Evolutionary conservation across 2,329 filamentous ascomycete species (phyloP), one percentile per base, ranked within the genome.

Genomic region (Curvularia spicifera): DNA sequence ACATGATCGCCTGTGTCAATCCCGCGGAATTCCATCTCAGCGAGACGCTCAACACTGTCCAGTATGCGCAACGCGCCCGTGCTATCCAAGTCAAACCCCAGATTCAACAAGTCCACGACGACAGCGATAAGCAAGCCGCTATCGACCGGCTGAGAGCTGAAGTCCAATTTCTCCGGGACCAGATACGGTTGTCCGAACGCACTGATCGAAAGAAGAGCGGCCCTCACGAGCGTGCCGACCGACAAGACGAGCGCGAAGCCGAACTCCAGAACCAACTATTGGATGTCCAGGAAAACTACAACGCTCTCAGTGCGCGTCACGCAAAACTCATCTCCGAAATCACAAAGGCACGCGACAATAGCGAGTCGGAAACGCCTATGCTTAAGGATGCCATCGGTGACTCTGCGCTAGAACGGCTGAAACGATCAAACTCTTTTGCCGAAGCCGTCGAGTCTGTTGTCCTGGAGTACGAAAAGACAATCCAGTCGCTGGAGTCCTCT

Each of bases 1-100:
- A 98, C 80, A 98, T 99, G 95, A 95, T 99, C 79, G 95, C 95
- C 8, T 99, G 95, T 78, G 93, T 99, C 29, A 99, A 94, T 0
- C 94, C 93, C 0, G 92, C 94, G 13, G 93, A 97, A 75, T 99
- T 99, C 74, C 95, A 99, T 76, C 82, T 99, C 44, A 98, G 93
- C 79, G 95, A 99, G 79, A 98, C 96, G 0, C 82, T 99, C 57
- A 99, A 99, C 76, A 99, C 95, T 0, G 91, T 99, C 15, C 76
- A 97, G 76, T 99, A 99, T 78, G 95, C 95, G 6, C 95, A 98
- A 79, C 87, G 95, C 64, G 96, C 95, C 62, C 89, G 95, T 64
- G 93, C 93, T 1, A 99, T 99, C 60, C 95, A 99, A 81, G 97
- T 91, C 79, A 98, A 97, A 77, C 96, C 95, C 7, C 89, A 93